Percentiles rank a stretch among this genome's conserved stretches.
Conservation (phyloP, 345 rosid genomes). For the Brassica incana region DNA sequence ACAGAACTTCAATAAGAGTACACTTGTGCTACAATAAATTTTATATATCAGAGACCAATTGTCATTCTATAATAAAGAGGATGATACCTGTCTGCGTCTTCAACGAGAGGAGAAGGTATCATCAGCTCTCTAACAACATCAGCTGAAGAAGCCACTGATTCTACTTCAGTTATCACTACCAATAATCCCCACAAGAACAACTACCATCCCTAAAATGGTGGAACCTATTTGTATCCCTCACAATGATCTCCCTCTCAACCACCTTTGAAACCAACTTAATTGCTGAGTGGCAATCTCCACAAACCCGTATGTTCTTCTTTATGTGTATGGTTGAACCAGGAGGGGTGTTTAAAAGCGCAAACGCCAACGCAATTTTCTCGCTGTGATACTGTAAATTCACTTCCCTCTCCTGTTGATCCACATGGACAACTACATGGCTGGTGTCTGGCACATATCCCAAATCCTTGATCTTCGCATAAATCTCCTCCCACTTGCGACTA, state of each 20-base stretch:
- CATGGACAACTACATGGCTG: constrained; percentile 55
- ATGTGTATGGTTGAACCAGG: constrained; percentile 60
- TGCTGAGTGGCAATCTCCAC: constrained; percentile 71
- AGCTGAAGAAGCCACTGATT: constrained; percentile 14
- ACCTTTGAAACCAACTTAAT: constrained; percentile 59
- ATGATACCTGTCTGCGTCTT: constrained; percentile 80
- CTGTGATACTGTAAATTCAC: constrained; percentile 62
- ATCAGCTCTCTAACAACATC: constrained; percentile 84
- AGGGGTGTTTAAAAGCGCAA: constrained; percentile 59
- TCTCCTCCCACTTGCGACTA: constrained; percentile 50
- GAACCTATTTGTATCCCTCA: constrained; percentile 70
- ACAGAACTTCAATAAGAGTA: not conserved
- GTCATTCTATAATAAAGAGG: not conserved
- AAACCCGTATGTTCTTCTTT: constrained; percentile 70
- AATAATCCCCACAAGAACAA: constrained; percentile 67
- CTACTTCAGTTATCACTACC: constrained; percentile 44
- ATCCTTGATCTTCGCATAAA: constrained; percentile 54
- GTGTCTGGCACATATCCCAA: constrained; percentile 64
- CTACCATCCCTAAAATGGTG: constrained; percentile 61
- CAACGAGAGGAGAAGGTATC: constrained; percentile 82
- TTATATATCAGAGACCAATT: not conserved
- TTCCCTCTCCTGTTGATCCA: constrained; percentile 62
- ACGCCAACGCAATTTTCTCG: constrained; percentile 76
- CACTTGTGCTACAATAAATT: not conserved
- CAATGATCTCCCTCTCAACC: constrained; percentile 52